These are phyloP conservation scores for Saccharum spontaneum DNA, from an alignment of 176 grass and related monocot species.

Conservation along the genomic window DNA sequence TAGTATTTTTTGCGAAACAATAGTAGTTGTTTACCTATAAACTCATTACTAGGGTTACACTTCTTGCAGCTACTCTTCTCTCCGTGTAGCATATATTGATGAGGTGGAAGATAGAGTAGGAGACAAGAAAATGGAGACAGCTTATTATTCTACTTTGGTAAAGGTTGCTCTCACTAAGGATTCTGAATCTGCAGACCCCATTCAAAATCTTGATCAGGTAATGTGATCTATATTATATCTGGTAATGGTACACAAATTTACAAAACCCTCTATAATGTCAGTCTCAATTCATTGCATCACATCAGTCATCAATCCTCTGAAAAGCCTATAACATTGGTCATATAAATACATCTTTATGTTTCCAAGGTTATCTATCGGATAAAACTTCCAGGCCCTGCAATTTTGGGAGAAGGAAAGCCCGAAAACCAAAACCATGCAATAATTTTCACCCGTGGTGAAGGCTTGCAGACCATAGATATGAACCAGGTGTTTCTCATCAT, in stretches of 20 bases:
- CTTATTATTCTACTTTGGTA: constrained; percentile 89
- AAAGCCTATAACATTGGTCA: background rate
- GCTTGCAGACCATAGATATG: constrained; percentile 96
- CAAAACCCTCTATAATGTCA: background rate
- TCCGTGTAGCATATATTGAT: constrained; percentile 95
- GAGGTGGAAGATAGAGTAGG: constrained; percentile 66
- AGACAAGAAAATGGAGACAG: constrained; percentile 78
- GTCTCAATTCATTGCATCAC: background rate
- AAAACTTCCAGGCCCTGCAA: constrained; percentile 88
- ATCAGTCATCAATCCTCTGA: background rate
- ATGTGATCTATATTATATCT: constrained; percentile 5
- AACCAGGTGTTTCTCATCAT: constrained; percentile 72
- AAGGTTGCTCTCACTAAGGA: constrained; percentile 78
- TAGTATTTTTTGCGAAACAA: background rate
- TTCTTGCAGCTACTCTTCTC: constrained; percentile 76
- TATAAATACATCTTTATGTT: constrained; percentile 29
- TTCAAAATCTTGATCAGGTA: constrained; percentile 95
- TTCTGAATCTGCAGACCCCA: constrained; percentile 57
- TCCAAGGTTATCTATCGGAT: constrained; percentile 89
- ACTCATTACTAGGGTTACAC: constrained; percentile 15
- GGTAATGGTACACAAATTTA: background rate
- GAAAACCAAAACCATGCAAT: constrained; percentile 99
- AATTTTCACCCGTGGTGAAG: constrained; percentile 96
- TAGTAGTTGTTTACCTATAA: constrained; percentile 4
- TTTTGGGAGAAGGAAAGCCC: constrained; percentile 92